Evolutionary conservation across 148 eudicot species (phyloP), one percentile per base, ranked within the genome.

Genomic region (Tetragonia tetragonoides): DNA sequence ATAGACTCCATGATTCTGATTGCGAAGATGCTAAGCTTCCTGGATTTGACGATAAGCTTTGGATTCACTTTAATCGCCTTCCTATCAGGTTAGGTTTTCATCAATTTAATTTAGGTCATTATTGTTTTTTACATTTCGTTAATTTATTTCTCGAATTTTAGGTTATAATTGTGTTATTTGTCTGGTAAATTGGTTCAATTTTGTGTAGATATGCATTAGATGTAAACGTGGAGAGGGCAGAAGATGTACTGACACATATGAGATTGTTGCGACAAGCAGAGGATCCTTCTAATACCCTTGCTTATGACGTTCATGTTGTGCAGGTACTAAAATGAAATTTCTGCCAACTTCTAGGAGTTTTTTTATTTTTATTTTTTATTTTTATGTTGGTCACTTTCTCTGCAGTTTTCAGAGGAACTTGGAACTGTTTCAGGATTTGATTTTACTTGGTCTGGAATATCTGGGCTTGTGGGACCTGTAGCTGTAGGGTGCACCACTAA

Each of bases 201-300:
- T 37, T 62, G 38, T 74, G 61, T 75, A 93, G 98, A 60, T 93
- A 93, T 80, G 94, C 93, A 8, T 68, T 87, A 86, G 97, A 91
- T 82, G 91, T 93, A 72, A 90, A 93, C 73, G 85, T 86, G 74
- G 98, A 91, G 81, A 82, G 88, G 83, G 88, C 98, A 41, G 90
- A 91, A 77, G 97, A 90, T 72, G 97, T 93, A 59, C 83, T 93
- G 61, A 82, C 80, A 82, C 98, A 93, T 83, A 91, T 87, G 90
- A 89, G 78, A 67, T 74, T 93, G 51, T 75, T 93, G 80, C 83
- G 81, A 65, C 83, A 80, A 84, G 98, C 98, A 37, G 83, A 84
- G 64, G 86, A 90, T 63, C 85, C 89, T 56, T 73, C 74, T 72
- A 81, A 83, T 70, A n/a, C 51, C 56, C 86, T 90, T 73, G 94